These are phyloP conservation scores for Begonia masoniana DNA, from an alignment of 306 rosid genomes.

Conservation along the genomic window DNA sequence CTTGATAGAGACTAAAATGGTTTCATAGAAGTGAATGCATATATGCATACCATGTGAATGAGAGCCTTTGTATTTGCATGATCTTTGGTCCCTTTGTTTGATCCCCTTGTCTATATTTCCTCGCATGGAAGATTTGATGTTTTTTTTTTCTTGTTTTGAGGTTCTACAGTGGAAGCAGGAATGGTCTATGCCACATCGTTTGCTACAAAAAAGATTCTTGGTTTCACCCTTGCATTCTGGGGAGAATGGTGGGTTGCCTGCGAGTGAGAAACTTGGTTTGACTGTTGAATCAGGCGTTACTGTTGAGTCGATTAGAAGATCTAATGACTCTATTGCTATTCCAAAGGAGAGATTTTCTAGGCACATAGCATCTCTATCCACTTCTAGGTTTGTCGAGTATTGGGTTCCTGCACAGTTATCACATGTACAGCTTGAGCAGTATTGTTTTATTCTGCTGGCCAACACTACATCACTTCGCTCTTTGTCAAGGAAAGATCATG, in stretches of 20 bases:
- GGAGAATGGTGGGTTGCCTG: slow-evolving; percentile 15
- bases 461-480: slow-evolving; percentile 49
- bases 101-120: not conserved
- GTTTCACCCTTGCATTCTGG: slow-evolving; percentile 17
- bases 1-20: not conserved
- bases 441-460: slow-evolving; percentile 58
- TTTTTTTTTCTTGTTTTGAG: slow-evolving; percentile 12
- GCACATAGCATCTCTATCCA: slow-evolving; percentile 33
- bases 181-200: slow-evolving; percentile 55
- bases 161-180: slow-evolving; percentile 27
- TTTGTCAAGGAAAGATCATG: slow-evolving; percentile 29
- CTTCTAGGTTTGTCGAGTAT: slow-evolving; percentile 59
- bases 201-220: slow-evolving; percentile 39
- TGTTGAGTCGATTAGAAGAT: slow-evolving; percentile 19
- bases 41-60: not conserved
- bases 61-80: not conserved
- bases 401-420: slow-evolving; percentile 84
- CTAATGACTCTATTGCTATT: slow-evolving; percentile 24
- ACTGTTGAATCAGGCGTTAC: slow-evolving; percentile 11
- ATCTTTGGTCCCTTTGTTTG: not conserved
- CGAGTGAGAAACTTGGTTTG: slow-evolving; percentile 7
- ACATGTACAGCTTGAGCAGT: slow-evolving; percentile 76
- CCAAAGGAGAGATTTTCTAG: slow-evolving; percentile 45
- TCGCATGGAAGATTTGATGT: no score
- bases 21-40: no score